Evolutionary conservation across 345 rosid genomes (phyloP).

Genomic region (Bretschneidera sinensis): DNA sequence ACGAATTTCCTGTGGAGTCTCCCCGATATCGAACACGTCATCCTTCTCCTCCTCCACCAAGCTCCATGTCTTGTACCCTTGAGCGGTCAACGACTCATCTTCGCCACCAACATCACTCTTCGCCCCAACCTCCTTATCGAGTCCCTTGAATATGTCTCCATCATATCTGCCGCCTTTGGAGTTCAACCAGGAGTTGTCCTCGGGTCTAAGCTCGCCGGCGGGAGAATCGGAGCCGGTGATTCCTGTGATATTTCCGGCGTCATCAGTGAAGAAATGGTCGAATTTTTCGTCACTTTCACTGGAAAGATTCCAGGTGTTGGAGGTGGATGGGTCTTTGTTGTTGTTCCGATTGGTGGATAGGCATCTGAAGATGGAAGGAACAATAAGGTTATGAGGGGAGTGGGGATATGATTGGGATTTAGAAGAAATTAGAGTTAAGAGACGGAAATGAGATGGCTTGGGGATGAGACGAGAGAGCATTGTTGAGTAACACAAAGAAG

Average conservation of each 20-base stretch:
- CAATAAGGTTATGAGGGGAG: constrained; percentile 14
- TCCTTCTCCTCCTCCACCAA: constrained; percentile 39
- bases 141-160: constrained; percentile 9
- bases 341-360: constrained; percentile 40
- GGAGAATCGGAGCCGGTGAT: constrained; percentile 21
- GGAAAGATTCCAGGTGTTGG: constrained; percentile 49
- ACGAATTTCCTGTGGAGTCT: constrained; percentile 11
- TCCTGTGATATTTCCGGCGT: constrained; percentile 26
- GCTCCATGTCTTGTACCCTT: constrained; percentile 39
- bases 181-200: constrained; percentile 34
- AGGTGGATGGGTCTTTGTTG: constrained; percentile 14
- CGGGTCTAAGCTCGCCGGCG: constrained; percentile 1
- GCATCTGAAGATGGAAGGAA: constrained; percentile 29
- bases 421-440: constrained; percentile 30
- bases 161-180: constrained; percentile 15
- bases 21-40: constrained; percentile 42
- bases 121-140: constrained; percentile 2
- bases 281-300: constrained; percentile 38
- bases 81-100: constrained; percentile 31
- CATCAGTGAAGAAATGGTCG: constrained; percentile 30
- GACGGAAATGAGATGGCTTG: constrained; percentile 55
- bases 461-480: constrained; percentile 73
- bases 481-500: constrained; percentile 18
- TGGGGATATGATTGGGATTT: constrained; percentile 25
- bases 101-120: constrained; percentile 5